Evolutionary conservation across 2,329 filamentous ascomycete genomes (phyloP), one percentile per base, ranked within the genome.

Genomic region (Lachnellula occidentalis): DNA sequence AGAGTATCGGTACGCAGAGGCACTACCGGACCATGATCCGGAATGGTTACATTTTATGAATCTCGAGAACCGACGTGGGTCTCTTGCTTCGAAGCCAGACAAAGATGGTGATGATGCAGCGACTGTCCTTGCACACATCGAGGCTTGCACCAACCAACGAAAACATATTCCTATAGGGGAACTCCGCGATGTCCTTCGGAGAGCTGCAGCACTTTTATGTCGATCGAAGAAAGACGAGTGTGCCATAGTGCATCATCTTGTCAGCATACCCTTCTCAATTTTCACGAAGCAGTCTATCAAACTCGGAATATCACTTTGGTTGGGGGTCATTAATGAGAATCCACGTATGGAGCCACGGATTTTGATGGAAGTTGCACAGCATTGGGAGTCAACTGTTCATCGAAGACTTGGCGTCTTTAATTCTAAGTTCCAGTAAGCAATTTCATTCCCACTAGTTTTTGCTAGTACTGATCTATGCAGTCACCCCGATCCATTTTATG

Each of bases 271-370:
- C 0, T 99, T 99, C 71, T 82, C 83, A 41, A 82, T 96, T 46
- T 97, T 99, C 69, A 95, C 88, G 5, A 96, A 95, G 69, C 88
- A 95, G 66, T 94, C 92, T 2, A 94, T 99, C 69, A 95, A 96
- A 68, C 82, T 97, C 49, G 95, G 94, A 5, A 88, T 96, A 36
- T 96, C 94, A 4, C 76, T 99, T 6, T 99, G 94, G 94, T 83
- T 96, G 57, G 94, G 94, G 24, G 89, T 97, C 14, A 95, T 97
- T 66, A 94, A 97, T 65, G 94, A 99, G 70, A 97, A 96, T 66
- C 89, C 92, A 2, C 81, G 82, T 53, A 86, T 96, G 71, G 91
- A 96, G 70, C 82, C 92, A 8, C 85, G 91, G 57, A 83, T 99
- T 53, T 74, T 99, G 34, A 85, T 85, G 50, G 90, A 95, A 68